phyloP scores from a whole-genome alignment of 116 monocot genomes.

The Posidonia oceanica region DNA sequence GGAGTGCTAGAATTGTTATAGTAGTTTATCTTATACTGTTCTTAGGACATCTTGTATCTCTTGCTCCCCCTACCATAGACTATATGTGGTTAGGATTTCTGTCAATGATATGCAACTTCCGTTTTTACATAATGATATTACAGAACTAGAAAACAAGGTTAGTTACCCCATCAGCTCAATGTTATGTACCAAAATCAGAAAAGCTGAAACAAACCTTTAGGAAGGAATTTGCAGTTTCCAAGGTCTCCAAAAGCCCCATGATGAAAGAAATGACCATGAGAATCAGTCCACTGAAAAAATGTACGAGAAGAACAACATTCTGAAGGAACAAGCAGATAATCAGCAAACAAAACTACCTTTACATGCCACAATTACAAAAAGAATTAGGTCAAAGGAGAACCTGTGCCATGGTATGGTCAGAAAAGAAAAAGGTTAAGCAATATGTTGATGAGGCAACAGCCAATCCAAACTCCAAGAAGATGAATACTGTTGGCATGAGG shows the following conservation, averaged over 20 bases:
- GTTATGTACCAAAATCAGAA: neutral
- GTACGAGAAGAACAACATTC: conserved; percentile 83
- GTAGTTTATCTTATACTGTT: too few relatives aligned
- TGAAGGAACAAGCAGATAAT: conserved; percentile 24
- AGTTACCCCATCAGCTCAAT: too few relatives aligned
- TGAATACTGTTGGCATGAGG: conserved; percentile 46
- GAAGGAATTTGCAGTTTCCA: conserved; percentile 50
- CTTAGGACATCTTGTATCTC: too few relatives aligned
- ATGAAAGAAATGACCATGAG: conserved; percentile 92
- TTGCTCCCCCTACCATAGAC: too few relatives aligned
- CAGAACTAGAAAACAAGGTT: too few relatives aligned
- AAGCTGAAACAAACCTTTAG: conserved; percentile 45
- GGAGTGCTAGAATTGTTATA: too few relatives aligned
- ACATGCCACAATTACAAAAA: neutral
- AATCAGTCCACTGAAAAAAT: conserved; percentile 80
- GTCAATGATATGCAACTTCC: too few relatives aligned
- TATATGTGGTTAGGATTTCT: too few relatives aligned
- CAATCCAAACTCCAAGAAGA: conserved; percentile 76
- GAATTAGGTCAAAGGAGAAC: conserved; percentile 6
- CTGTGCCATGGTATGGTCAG: conserved; percentile 87
- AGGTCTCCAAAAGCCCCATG: conserved; percentile 70
- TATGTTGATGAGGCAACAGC: conserved; percentile 81
- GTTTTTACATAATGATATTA: too few relatives aligned
- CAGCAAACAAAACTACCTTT: conserved; percentile 3
- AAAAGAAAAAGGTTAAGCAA: conserved; percentile 88